These are phyloP conservation scores for Pythium volutum DNA, from an alignment of 352 stramenopile genomes.

Conservation along the genomic window DNA sequence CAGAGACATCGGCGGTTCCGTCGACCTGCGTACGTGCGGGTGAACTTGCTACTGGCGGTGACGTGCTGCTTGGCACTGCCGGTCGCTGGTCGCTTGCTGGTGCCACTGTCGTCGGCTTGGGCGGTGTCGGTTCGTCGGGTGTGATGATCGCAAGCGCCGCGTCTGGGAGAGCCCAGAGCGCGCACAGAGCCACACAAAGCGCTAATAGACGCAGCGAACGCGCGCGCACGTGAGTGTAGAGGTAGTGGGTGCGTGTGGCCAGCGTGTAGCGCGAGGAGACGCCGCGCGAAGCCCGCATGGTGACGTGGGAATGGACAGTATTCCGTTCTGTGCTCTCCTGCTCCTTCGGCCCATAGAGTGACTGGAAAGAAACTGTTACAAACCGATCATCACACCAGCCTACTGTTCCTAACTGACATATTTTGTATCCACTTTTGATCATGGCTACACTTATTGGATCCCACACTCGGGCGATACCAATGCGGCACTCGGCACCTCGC, in stretches of 20 bases:
- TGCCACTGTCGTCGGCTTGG: constrained; percentile 4
- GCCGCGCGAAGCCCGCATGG: not conserved
- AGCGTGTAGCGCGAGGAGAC: not conserved
- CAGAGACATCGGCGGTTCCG: not conserved
- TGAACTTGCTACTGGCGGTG: not conserved
- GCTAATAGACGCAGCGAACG: not conserved
- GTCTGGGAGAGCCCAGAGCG: not conserved
- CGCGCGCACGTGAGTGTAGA: not conserved
- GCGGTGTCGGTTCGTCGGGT: constrained; percentile 24
- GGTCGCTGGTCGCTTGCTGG: not conserved
- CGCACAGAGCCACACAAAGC: constrained; percentile 4
- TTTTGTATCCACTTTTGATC: not conserved
- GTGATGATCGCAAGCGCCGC: constrained; percentile 26
- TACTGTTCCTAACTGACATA: not conserved
- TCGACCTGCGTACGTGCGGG: not conserved
- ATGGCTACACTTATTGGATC: constrained; percentile 18
- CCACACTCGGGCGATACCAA: constrained; percentile 4
- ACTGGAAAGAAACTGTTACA: not conserved
- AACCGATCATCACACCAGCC: not conserved
- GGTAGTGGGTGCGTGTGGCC: not conserved
- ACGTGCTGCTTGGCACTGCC: not conserved
- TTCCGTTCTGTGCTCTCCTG: not conserved
- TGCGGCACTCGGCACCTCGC: not conserved
- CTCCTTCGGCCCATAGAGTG: not conserved
- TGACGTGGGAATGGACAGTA: not conserved